Percentiles rank a stretch among this genome's conserved stretches.
These are phyloP conservation scores for Botryotinia narcissicola DNA, from an alignment of 2,329 filamentous ascomycete genomes.

Conservation along the genomic window DNA sequence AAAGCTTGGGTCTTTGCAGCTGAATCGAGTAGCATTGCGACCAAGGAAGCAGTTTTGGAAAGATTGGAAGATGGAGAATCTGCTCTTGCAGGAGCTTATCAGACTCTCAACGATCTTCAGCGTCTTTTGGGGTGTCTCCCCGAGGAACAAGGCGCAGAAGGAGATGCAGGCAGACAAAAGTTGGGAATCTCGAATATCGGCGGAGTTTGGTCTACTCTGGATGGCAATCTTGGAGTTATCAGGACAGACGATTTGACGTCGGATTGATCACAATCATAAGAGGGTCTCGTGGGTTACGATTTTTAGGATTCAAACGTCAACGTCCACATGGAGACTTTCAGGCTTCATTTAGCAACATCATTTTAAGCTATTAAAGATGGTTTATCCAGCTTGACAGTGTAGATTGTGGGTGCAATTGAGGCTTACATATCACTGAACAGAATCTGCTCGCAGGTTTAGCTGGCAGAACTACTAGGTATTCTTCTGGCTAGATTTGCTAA, in stretches of 20 bases:
- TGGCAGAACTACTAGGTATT: background rate
- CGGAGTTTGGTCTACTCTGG: conserved; percentile 36
- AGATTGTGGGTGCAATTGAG: background rate
- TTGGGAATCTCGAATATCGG: conserved; percentile 14
- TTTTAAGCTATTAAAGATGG: background rate
- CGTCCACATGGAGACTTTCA: background rate
- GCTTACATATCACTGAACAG: background rate
- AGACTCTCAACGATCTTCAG: conserved; percentile 50
- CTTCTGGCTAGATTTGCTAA: background rate
- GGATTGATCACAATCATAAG: background rate
- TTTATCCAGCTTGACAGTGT: background rate
- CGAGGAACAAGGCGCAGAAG: conserved; percentile 11
- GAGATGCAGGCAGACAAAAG: conserved; percentile 4
- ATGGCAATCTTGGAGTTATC: conserved; percentile 38
- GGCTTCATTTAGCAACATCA: background rate
- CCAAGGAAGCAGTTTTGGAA: conserved; percentile 57
- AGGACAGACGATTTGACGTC: conserved; percentile 25
- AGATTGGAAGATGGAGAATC: conserved; percentile 58
- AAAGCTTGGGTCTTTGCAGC: conserved; percentile 60
- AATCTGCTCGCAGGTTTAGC: background rate
- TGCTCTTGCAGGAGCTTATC: conserved; percentile 53
- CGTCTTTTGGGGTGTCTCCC: conserved; percentile 44
- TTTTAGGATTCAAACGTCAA: background rate
- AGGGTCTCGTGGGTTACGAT: background rate
- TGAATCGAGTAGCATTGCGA: conserved; percentile 58